Conservation (phyloP, 2,329 filamentous ascomycete species). For the Davidsoniella neocaledoniae region DNA sequence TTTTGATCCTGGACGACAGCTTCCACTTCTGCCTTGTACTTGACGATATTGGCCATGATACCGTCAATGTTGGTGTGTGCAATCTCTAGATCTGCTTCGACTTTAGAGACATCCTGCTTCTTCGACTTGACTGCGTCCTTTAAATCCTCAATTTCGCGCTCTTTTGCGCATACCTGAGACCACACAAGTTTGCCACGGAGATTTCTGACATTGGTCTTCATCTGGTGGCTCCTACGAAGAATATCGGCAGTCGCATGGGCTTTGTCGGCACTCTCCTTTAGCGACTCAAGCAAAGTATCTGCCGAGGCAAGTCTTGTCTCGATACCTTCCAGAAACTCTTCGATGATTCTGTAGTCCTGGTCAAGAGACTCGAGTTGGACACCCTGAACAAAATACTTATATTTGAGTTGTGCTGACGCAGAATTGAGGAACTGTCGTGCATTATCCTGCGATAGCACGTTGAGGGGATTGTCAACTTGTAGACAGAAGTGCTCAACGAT, state of each 20-base stretch:
- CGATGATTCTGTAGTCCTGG: constrained; percentile 73
- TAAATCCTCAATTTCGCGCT: constrained; percentile 28
- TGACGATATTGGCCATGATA: background rate
- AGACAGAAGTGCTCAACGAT: constrained; percentile 86
- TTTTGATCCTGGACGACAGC: constrained; percentile 14
- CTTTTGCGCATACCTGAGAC: constrained; percentile 68
- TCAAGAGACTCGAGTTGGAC: constrained; percentile 87
- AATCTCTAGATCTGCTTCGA: background rate
- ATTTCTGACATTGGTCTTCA: constrained; percentile 43
- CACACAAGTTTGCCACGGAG: constrained; percentile 60
- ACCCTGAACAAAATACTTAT: constrained; percentile 89
- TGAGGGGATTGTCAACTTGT: constrained; percentile 93
- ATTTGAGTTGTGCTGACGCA: constrained; percentile 70
- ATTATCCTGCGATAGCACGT: constrained; percentile 87
- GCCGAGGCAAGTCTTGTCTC: constrained; percentile 44
- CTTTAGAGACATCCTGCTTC: background rate
- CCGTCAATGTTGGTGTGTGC: background rate
- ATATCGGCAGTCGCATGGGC: constrained; percentile 48
- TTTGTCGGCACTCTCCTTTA: constrained; percentile 41
- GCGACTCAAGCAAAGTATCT: constrained; percentile 42
- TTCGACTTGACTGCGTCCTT: constrained; percentile 13
- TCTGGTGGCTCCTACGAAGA: constrained; percentile 46
- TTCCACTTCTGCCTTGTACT: constrained; percentile 18
- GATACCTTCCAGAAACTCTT: constrained; percentile 60
- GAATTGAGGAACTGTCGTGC: constrained; percentile 83